Evolutionary conservation across 768 basidiomycete genomes (phyloP), one percentile per base, ranked within the genome.

Genomic region (Naganishia vishniacii): DNA sequence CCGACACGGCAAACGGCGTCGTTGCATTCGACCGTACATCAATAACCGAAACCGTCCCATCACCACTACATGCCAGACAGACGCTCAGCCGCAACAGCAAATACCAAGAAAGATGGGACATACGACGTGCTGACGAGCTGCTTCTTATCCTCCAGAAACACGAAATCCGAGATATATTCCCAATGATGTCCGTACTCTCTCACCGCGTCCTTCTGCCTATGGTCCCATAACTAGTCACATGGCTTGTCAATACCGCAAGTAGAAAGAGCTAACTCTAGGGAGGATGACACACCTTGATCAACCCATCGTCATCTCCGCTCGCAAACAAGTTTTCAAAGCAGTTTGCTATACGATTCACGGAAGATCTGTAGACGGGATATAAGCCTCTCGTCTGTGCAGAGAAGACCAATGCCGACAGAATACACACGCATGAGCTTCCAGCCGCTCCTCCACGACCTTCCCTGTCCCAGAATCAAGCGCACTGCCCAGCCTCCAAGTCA

Each of bases 271-370:
- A n/a, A n/a, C n/a, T n/a, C n/a, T n/a, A n/a, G 26, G 44, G 44
- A 32, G 7, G 31, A 16, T 15, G 31, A 6, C 40, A 29, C 56
- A 89, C 91, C 83, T 94, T 94, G 75, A 97, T 85, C 25, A 91
- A 85, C 34, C 93, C 93, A 60, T 93, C 91, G 73, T 97, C 93
- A 74, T 95, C 93, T 18, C 93, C 93, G 7, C 89, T 91, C 20
- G 85, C 84, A 16, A 94, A 75, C 62, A 91, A 77, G 75, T 88
- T 84, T 4, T 86, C 83, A 68, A 84, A 82, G 45, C 90, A 77
- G 68, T 81, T 80, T 69, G 85, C 86, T 37, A 95, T 83, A 65
- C 92, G 88, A 74, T 94, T 95, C 67, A 97, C 87, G 9, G 92
- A 83, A 26, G 85, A 28, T 16, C 60, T 67, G 59, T 29, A 13